A percentile compares a stretch with the other conserved stretches of the same genome.
Conservation (phyloP, 345 rosid genomes). For the Trapa bicornis region DNA sequence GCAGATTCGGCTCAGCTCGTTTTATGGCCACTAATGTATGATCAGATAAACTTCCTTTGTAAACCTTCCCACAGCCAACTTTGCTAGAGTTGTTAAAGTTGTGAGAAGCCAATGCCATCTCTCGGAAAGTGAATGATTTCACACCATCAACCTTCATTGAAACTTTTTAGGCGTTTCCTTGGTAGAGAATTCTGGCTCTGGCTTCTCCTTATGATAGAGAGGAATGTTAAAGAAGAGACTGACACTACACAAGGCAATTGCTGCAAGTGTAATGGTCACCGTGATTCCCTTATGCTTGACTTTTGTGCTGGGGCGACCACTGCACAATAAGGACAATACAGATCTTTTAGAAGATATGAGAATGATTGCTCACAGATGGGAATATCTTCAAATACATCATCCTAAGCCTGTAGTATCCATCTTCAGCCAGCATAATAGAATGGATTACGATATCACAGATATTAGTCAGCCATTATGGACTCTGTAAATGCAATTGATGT, state of each 20-base stretch:
- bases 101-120: slow-evolving; percentile 62
- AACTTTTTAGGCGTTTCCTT: slow-evolving; percentile 33
- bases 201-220: slow-evolving; percentile 35
- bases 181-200: slow-evolving; percentile 30
- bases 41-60: slow-evolving; percentile 56
- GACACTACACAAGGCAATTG: slow-evolving; percentile 35
- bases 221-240: slow-evolving; percentile 24
- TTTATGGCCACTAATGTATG: slow-evolving; percentile 60
- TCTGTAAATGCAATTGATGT: background rate
- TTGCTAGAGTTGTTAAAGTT: slow-evolving; percentile 48
- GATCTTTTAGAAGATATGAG: slow-evolving; percentile 7
- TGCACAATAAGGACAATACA: background rate
- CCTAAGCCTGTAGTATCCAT: slow-evolving; percentile 22
- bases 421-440: background rate
- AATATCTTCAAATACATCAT: slow-evolving; percentile 46
- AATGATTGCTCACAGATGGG: slow-evolving; percentile 17
- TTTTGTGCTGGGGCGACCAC: slow-evolving; percentile 6
- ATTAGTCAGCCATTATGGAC: background rate
- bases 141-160: slow-evolving; percentile 65
- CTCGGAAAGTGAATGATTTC: slow-evolving; percentile 58
- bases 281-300: slow-evolving; percentile 34
- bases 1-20: slow-evolving; percentile 64
- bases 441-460: background rate
- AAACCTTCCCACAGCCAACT: slow-evolving; percentile 90
- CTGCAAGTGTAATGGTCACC: slow-evolving; percentile 44